Evolutionary conservation across 2,329 filamentous ascomycete genomes (phyloP).

Genomic region (Achaetomium macrosporum): DNA sequence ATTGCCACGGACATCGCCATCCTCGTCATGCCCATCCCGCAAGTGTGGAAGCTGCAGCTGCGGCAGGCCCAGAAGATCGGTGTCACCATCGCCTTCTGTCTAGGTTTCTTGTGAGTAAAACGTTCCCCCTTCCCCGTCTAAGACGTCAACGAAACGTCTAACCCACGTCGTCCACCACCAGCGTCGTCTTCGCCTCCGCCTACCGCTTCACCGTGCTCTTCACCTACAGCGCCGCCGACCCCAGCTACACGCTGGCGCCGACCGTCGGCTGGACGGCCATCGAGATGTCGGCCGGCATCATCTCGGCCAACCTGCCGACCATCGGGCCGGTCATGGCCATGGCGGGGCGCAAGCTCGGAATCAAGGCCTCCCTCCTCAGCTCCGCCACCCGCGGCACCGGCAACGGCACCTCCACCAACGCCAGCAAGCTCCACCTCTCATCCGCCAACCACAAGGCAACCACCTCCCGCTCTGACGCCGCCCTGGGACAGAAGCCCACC

Average conservation of each 20-base stretch:
- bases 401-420: neutral
- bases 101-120: constrained; percentile 14
- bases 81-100: constrained; percentile 37
- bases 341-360: constrained; percentile 39
- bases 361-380: constrained; percentile 35
- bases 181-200: constrained; percentile 42
- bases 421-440: too few relatives aligned
- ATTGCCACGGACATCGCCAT: constrained; percentile 17
- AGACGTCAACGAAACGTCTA: neutral
- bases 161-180: constrained; percentile 19
- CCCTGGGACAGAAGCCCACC: neutral
- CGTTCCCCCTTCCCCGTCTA: too few relatives aligned
- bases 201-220: constrained; percentile 45
- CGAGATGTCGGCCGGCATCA: constrained; percentile 45
- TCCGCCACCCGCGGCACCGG: constrained; percentile 9
- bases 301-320: constrained; percentile 46
- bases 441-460: neutral
- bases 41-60: constrained; percentile 32
- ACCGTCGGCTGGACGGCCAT: constrained; percentile 44
- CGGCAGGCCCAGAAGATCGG: constrained; percentile 37
- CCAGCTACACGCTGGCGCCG: constrained; percentile 42
- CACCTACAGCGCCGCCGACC: constrained; percentile 35
- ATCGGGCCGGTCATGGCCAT: constrained; percentile 49
- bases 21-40: constrained; percentile 17
- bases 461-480: neutral